Percentiles rank a stretch among this genome's conserved stretches.
Conservation (phyloP, 345 rosid genomes). For the Citrus sp. region DNA sequence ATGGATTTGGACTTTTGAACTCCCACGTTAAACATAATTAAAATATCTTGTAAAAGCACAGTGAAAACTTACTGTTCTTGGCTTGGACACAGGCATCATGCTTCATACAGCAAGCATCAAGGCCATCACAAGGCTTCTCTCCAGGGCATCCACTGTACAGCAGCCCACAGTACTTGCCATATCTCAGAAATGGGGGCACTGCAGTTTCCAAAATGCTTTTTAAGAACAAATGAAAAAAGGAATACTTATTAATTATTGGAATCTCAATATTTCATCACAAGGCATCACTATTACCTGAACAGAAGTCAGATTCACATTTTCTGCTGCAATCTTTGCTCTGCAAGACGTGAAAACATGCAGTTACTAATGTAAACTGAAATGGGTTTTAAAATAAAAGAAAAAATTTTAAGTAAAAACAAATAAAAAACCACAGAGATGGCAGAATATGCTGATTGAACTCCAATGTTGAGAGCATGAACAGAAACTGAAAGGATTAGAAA, state of each 20-base stretch:
- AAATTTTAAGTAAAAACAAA: conserved; percentile 1
- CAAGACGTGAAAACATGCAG: background rate
- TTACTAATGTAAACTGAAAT: too few species aligned
- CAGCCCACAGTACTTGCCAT: conserved; percentile 90
- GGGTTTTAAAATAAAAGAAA: background rate
- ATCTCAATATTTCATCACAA: background rate
- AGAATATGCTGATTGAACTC: conserved; percentile 51
- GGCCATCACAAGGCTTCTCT: conserved; percentile 88
- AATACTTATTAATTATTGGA: background rate
- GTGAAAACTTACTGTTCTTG: conserved; percentile 52
- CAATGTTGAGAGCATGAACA: conserved; percentile 59
- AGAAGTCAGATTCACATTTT: conserved; percentile 82
- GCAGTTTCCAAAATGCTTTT: background rate
- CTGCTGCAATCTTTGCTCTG: conserved; percentile 82
- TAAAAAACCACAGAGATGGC: conserved; percentile 43
- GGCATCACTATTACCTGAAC: conserved; percentile 42
- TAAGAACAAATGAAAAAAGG: background rate
- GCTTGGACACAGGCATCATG: conserved; percentile 84
- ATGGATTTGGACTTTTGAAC: background rate
- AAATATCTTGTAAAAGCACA: background rate
- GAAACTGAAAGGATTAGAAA: conserved; percentile 23
- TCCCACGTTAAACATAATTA: background rate
- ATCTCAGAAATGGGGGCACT: conserved; percentile 90
- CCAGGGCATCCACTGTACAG: conserved; percentile 92
- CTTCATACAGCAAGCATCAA: conserved; percentile 93